Evolutionary conservation across 495 filamentous ascomycete species (phyloP).

Genomic region (Penicillium lividum): DNA sequence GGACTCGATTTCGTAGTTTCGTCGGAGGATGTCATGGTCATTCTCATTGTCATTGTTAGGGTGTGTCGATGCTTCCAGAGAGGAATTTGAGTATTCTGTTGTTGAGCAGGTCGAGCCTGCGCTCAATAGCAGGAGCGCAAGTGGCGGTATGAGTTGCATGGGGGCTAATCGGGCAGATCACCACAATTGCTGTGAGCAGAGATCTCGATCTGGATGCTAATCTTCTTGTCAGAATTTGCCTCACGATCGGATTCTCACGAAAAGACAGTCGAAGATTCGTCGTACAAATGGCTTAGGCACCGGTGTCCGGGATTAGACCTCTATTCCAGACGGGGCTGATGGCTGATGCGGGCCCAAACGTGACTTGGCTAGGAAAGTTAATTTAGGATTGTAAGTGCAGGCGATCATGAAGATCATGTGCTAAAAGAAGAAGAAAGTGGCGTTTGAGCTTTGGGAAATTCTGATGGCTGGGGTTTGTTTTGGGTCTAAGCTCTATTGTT

Average conservation of each 20-base stretch:
- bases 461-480: background rate
- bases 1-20: slow-evolving; percentile 26
- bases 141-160: background rate
- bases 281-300: slow-evolving; percentile 1
- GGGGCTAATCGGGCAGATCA: background rate
- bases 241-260: background rate
- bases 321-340: background rate
- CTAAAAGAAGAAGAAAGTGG: background rate
- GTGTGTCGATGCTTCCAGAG: background rate
- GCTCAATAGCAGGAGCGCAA: background rate
- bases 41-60: background rate
- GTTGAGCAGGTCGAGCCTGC: background rate
- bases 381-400: background rate
- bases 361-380: background rate
- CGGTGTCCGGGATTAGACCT: background rate
- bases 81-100: background rate
- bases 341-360: background rate
- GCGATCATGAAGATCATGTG: background rate
- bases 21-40: slow-evolving; percentile 19
- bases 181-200: too few relatives aligned
- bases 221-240: background rate
- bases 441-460: background rate
- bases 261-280: background rate
- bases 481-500: background rate
- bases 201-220: background rate